Percentiles rank a stretch among this genome's conserved stretches.
phyloP scores from a whole-genome alignment of 345 rosid genomes.

The Salix purpurea region DNA sequence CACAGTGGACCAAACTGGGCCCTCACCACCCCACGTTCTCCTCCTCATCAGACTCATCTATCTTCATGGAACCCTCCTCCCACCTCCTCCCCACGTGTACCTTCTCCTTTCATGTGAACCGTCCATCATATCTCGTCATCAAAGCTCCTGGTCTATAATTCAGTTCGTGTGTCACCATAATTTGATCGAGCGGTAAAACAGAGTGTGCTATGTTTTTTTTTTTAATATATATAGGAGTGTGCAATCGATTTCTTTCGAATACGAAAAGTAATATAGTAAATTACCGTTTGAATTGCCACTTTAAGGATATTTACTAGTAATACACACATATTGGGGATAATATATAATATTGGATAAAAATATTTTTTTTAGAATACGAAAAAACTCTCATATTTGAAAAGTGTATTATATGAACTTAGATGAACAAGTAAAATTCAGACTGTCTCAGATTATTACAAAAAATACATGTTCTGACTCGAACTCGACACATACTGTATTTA shows the following conservation, averaged over 20 bases:
- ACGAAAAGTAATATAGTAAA: too few relatives aligned
- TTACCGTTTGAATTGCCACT: too few relatives aligned
- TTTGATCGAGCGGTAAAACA: too few relatives aligned
- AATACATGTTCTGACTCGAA: fast-evolving
- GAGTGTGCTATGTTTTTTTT: too few relatives aligned
- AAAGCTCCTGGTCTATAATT: not conserved
- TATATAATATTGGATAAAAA: too few relatives aligned
- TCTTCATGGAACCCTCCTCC: not conserved
- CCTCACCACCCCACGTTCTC: constrained; percentile 20
- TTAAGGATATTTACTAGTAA: too few relatives aligned
- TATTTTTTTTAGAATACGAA: fast-evolving
- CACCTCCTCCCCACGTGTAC: constrained; percentile 8
- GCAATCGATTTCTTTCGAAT: too few relatives aligned
- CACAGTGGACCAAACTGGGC: not conserved
- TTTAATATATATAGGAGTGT: too few relatives aligned
- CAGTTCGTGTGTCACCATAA: not conserved
- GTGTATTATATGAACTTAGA: fast-evolving
- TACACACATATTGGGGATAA: too few relatives aligned
- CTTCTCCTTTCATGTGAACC: constrained; percentile 5
- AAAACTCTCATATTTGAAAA: too few relatives aligned
- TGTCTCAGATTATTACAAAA: fast-evolving
- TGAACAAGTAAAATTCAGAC: too few relatives aligned
- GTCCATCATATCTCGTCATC: not conserved
- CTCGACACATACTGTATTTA: too few relatives aligned
- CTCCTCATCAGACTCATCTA: constrained; percentile 21